These are phyloP conservation scores for Avena eriantha DNA, from an alignment of 176 grass and related monocot genomes.

Conservation along the genomic window DNA sequence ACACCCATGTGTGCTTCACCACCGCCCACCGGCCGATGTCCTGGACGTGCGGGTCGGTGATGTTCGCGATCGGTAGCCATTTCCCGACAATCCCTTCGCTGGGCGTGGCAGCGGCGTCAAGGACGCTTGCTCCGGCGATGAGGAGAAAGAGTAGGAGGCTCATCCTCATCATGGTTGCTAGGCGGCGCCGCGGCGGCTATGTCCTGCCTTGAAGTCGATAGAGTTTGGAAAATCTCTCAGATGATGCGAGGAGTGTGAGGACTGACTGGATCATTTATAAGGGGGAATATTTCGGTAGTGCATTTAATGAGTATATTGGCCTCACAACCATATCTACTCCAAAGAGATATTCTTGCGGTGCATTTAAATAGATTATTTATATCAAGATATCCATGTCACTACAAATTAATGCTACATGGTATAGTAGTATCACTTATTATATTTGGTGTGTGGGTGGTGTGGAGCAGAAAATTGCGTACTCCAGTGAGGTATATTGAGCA, in stretches of 20 bases:
- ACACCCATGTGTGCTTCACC: slow-evolving; percentile 20
- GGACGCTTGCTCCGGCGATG: neutral
- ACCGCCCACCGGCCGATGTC: slow-evolving; percentile 48
- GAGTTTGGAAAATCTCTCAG: neutral
- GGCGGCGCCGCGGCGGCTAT: neutral
- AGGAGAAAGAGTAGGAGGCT: neutral
- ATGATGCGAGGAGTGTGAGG: neutral
- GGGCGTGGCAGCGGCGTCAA: neutral
- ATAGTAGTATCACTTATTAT: too few relatives aligned
- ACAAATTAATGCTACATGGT: too few relatives aligned
- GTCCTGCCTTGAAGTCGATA: neutral
- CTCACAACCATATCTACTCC: too few relatives aligned
- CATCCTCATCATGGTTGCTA: neutral
- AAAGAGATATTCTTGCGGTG: too few relatives aligned
- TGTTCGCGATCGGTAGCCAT: slow-evolving; percentile 3
- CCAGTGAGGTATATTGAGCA: too few relatives aligned
- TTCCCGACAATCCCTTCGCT: too few relatives aligned
- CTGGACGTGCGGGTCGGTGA: slow-evolving; percentile 6
- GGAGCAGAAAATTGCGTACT: too few relatives aligned
- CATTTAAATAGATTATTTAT: too few relatives aligned
- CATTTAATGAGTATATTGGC: neutral
- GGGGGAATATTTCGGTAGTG: neutral
- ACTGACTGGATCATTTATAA: neutral
- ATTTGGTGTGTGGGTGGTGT: too few relatives aligned
- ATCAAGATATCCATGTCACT: too few relatives aligned